phyloP scores from a whole-genome alignment of 768 basidiomycete genomes.

The Gyrodon lividus region DNA sequence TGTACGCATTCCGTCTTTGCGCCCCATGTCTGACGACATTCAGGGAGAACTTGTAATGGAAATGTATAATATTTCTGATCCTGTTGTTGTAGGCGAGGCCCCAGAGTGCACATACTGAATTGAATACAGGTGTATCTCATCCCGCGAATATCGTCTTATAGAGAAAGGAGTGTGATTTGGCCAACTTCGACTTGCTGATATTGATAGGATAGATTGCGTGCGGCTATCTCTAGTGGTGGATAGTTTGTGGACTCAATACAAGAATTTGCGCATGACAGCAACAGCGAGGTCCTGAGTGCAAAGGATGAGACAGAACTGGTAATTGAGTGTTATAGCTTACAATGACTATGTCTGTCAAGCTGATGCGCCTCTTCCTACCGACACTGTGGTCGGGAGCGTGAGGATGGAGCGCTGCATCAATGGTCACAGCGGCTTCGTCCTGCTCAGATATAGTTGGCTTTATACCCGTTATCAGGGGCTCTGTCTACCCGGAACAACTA shows the following conservation, averaged over 20 bases:
- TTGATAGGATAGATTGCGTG: background rate
- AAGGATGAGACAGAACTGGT: background rate
- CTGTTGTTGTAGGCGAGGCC: background rate
- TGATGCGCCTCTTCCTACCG: conserved; percentile 5
- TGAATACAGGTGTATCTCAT: background rate
- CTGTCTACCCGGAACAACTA: background rate
- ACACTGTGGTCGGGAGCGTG: background rate
- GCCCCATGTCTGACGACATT: too few species aligned
- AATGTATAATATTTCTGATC: background rate
- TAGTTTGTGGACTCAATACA: too few species aligned
- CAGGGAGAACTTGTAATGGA: background rate
- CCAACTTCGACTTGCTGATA: background rate
- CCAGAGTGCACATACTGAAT: background rate
- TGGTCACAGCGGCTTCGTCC: conserved; percentile 1
- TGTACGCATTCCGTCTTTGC: too few species aligned
- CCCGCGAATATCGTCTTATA: background rate
- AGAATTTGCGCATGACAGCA: conserved; percentile 2
- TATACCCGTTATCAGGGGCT: background rate
- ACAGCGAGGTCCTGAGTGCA: conserved; percentile 3
- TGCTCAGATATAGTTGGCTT: conserved; percentile 8
- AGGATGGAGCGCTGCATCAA: conserved; percentile 1
- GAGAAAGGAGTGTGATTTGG: background rate
- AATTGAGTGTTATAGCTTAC: background rate
- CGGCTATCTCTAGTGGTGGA: background rate
- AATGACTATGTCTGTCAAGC: conserved; percentile 3